phyloP scores from a whole-genome alignment of 805 yeast species.

The Zygotorulaspora florentina region DNA sequence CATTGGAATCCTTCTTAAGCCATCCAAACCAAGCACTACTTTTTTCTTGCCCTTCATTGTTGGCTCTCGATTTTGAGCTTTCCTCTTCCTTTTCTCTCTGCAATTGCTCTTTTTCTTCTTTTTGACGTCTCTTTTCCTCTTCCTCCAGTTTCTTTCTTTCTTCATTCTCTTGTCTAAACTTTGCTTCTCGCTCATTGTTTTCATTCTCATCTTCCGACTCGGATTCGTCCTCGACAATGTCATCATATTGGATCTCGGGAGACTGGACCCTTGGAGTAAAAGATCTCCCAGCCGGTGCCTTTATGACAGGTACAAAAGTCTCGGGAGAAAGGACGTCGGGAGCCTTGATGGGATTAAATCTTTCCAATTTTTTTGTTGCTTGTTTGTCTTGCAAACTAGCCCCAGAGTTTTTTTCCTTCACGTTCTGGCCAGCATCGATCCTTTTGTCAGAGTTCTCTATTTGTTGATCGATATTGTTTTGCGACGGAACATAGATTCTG shows the following conservation, averaged over 20 bases:
- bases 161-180: slow-evolving; percentile 22
- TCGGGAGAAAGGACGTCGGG: slow-evolving; percentile 20
- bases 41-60: not conserved
- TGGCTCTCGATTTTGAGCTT: slow-evolving; percentile 9
- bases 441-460: no score
- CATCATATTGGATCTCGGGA: slow-evolving; percentile 46
- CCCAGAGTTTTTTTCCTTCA: not conserved
- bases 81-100: slow-evolving; percentile 18
- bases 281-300: slow-evolving; percentile 19
- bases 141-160: slow-evolving; percentile 7
- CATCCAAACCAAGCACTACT: slow-evolving; percentile 53
- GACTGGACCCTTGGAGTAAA: slow-evolving; percentile 19
- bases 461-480: no score
- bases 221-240: slow-evolving; percentile 42
- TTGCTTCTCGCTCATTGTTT: slow-evolving; percentile 21
- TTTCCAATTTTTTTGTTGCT: not conserved
- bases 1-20: slow-evolving; percentile 56
- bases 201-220: slow-evolving; percentile 37
- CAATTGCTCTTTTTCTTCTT: slow-evolving; percentile 21
- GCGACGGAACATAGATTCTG: slow-evolving; percentile 8
- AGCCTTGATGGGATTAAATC: slow-evolving; percentile 25
- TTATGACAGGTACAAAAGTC: slow-evolving; percentile 31
- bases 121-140: slow-evolving; percentile 23
- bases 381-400: not conserved
- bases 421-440: no score